A percentile compares a stretch with the other conserved stretches of the same genome.
These are phyloP conservation scores for Clonostachys rosea DNA, from an alignment of 2,329 filamentous ascomycete genomes.

Conservation along the genomic window DNA sequence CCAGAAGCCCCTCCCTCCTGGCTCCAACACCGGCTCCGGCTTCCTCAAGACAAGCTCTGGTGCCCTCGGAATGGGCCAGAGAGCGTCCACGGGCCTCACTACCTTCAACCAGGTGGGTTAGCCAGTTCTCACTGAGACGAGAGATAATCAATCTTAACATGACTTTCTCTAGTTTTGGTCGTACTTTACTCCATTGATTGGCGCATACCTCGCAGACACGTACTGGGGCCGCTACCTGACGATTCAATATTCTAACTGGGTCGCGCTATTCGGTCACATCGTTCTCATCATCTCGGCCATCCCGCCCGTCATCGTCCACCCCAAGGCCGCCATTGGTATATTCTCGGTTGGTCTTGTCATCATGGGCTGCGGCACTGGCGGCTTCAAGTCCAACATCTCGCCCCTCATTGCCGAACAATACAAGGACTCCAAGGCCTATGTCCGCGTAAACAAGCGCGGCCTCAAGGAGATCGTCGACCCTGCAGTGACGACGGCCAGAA, in stretches of 20 bases:
- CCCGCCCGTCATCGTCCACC: slow-evolving; percentile 55
- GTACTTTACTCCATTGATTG: slow-evolving; percentile 6
- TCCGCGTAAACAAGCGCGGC: slow-evolving; percentile 48
- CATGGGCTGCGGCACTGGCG: slow-evolving; percentile 63
- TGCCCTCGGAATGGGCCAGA: slow-evolving; percentile 55
- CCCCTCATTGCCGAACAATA: slow-evolving; percentile 70
- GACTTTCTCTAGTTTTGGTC: too few relatives aligned
- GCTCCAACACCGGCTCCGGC: slow-evolving; percentile 48
- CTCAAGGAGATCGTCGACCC: slow-evolving; percentile 70
- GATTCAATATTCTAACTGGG: slow-evolving; percentile 61
- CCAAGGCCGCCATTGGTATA: slow-evolving; percentile 54
- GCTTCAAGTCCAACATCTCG: slow-evolving; percentile 78
- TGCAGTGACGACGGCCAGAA: slow-evolving; percentile 60
- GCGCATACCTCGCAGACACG: slow-evolving; percentile 59
- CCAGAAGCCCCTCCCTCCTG: slow-evolving; percentile 45
- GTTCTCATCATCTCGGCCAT: slow-evolving; percentile 63
- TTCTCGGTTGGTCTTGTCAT: slow-evolving; percentile 62
- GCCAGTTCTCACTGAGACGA: slow-evolving; percentile 50
- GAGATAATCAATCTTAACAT: slow-evolving; percentile 16
- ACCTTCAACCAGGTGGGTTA: slow-evolving; percentile 57
- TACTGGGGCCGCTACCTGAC: slow-evolving; percentile 70
- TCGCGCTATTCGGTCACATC: slow-evolving; percentile 62
- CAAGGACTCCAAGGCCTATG: slow-evolving; percentile 47
- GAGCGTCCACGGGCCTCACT: slow-evolving; percentile 42
- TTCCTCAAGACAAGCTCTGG: slow-evolving; percentile 28